phyloP scores from a whole-genome alignment of 1,284 basidiomycete genomes.

The Inonotus obliquus region DNA sequence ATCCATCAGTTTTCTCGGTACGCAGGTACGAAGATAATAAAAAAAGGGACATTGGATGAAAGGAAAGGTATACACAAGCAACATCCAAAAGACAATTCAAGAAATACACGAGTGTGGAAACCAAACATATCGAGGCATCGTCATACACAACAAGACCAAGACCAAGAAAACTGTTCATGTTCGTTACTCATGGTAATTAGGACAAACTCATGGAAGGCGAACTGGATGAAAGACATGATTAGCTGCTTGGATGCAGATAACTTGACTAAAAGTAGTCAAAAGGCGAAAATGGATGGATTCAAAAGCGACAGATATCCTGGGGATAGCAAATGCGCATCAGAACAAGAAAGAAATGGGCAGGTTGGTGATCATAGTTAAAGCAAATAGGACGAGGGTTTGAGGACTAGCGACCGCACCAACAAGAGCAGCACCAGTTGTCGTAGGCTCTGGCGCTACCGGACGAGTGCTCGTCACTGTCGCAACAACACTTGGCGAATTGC shows the following conservation, averaged over 20 bases:
- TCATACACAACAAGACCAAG: too few relatives aligned
- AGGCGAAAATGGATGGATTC: neutral
- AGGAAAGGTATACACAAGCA: too few relatives aligned
- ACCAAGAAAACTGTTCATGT: too few relatives aligned
- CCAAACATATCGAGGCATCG: too few relatives aligned
- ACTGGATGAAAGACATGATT: neutral
- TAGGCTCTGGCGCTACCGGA: neutral
- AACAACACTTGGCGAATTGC: neutral
- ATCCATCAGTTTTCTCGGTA: too few relatives aligned
- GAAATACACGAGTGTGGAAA: too few relatives aligned
- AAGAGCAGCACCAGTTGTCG: neutral
- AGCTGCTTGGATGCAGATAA: neutral
- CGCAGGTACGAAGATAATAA: too few relatives aligned
- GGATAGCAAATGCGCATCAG: neutral
- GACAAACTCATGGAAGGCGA: too few relatives aligned
- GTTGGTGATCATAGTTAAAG: neutral
- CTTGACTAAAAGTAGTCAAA: neutral
- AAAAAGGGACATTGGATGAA: too few relatives aligned
- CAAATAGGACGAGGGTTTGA: neutral
- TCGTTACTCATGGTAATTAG: too few relatives aligned
- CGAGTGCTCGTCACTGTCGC: slow-evolving; percentile 1
- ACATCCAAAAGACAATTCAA: too few relatives aligned
- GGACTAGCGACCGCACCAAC: neutral
- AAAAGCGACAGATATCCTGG: neutral
- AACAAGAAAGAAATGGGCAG: neutral